Conservation (phyloP, 495 filamentous ascomycete genomes). For the Lophiostoma macrostomum region DNA sequence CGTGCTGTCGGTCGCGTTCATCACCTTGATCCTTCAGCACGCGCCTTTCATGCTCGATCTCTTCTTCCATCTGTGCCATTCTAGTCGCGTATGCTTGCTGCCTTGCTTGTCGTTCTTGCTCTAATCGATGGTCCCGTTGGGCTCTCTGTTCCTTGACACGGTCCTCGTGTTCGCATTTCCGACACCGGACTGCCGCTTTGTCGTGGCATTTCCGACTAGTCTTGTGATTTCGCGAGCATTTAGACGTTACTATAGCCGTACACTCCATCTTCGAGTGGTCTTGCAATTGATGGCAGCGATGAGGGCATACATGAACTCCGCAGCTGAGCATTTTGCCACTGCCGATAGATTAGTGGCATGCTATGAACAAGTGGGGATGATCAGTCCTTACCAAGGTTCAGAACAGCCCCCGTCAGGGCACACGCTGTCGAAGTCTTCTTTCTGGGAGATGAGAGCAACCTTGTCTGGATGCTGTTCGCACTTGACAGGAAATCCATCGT, state of each 20-base stretch:
- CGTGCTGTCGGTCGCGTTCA: conserved; percentile 45
- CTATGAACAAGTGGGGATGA: conserved; percentile 2
- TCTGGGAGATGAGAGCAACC: conserved; percentile 44
- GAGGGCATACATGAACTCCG: conserved; percentile 58
- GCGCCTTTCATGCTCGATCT: conserved; percentile 54
- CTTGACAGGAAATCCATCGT: conserved; percentile 66
- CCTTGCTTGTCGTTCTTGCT: conserved; percentile 50
- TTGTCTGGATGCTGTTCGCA: conserved; percentile 64
- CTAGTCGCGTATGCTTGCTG: conserved; percentile 49
- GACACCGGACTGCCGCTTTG: conserved; percentile 37
- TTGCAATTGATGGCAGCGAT: conserved; percentile 59
- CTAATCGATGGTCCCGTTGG: conserved; percentile 53
- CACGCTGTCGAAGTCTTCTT: conserved; percentile 56
- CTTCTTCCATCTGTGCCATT: conserved; percentile 56
- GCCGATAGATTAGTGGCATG: background rate
- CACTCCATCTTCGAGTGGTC: conserved; percentile 69
- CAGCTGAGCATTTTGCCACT: conserved; percentile 60
- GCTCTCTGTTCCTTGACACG: conserved; percentile 45
- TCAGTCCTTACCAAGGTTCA: conserved; percentile 57
- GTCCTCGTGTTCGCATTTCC: conserved; percentile 52
- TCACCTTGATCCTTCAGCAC: conserved; percentile 47
- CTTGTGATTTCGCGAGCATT: conserved; percentile 55
- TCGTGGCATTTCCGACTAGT: conserved; percentile 42
- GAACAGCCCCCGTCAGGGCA: conserved; percentile 74
- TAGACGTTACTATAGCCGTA: conserved; percentile 44